Evolutionary conservation across 2,329 filamentous ascomycete species (phyloP).

Genomic region (Penicillium occitanis): DNA sequence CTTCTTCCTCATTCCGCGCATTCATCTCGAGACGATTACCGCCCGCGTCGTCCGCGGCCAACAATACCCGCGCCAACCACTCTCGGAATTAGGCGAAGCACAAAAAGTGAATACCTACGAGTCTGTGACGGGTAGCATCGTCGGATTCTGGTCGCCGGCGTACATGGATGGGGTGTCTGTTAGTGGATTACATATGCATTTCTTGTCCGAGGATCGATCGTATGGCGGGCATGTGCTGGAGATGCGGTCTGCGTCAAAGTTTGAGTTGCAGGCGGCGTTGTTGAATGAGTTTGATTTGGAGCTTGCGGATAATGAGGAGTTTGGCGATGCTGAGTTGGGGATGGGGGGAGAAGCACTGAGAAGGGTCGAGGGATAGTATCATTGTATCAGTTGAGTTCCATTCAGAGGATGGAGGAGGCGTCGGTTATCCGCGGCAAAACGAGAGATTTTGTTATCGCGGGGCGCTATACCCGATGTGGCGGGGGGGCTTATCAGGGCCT

Average conservation of each 20-base stretch:
- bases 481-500: conserved; percentile 22
- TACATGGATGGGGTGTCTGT: conserved; percentile 21
- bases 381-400: neutral
- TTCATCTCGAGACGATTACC: conserved; percentile 14
- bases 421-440: neutral
- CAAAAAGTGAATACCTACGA: conserved; percentile 20
- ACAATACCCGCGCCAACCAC: conserved; percentile 20
- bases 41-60: conserved; percentile 22
- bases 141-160: conserved; percentile 21
- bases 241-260: conserved; percentile 8
- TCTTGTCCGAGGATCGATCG: conserved; percentile 20
- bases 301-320: conserved; percentile 18
- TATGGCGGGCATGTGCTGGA: conserved; percentile 21
- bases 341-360: conserved; percentile 17
- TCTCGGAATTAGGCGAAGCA: conserved; percentile 19
- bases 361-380: conserved; percentile 17
- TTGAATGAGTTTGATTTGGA: conserved; percentile 21
- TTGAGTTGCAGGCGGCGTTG: conserved; percentile 16
- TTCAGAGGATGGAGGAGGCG: neutral
- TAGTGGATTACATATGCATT: conserved; percentile 22
- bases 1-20: conserved; percentile 17
- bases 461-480: conserved; percentile 10
- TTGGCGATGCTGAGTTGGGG: conserved; percentile 11
- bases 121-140: conserved; percentile 9
- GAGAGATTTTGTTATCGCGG: neutral